Evolutionary conservation across 306 rosid species (phyloP), one percentile per base, ranked within the genome.

Genomic region (Pterocarpus macrocarpus): DNA sequence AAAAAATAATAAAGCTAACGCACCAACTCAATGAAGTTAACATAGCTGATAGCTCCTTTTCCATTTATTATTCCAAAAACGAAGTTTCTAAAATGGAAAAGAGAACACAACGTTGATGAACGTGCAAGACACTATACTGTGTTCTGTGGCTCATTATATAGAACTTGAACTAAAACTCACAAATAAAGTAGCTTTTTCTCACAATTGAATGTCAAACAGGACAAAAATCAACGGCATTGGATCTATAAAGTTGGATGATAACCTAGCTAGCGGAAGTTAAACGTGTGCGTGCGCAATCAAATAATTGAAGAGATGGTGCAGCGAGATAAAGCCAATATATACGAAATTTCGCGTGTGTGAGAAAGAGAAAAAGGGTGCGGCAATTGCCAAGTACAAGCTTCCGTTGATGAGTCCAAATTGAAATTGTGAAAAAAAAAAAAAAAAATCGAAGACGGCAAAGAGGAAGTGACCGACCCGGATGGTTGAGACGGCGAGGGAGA

Each of bases 401-500:
- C 57, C 49, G 38, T 52, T 43, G 78, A 76, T 59, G 50, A 81
- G 68, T 81, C 58, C 47, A 73, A 66, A 83, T 69, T 55, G 73
- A 76, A 66, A 67, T 52, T 47, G 43, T 1, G 7, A 32, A 53
- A 49, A 16, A 1, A 34, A 68, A 14, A 4, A 55, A 62, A 56
- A 5, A n/a, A 56, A 56, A 22, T 5, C 30, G 64, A 45, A 4
- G 38, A n/a, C 2, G 17, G 3, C 2, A 5, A 7, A 36, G n/a
- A 12, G 35, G 75, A 75, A 72, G 28, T 8, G 65, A 81, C 90
- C 76, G 70, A 96, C 99, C 98, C 99, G 22, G 98, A 94, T 6
- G 99, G 99, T 78, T 96, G 99, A 52, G 99, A 96, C 77, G 98
- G 99, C 1, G 99, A 96, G 0, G 97, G 75, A 59, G 98, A 90